Base-by-base conservation (phyloP, 2,329 filamentous ascomycete species). In the Botrytis aclada region DNA sequence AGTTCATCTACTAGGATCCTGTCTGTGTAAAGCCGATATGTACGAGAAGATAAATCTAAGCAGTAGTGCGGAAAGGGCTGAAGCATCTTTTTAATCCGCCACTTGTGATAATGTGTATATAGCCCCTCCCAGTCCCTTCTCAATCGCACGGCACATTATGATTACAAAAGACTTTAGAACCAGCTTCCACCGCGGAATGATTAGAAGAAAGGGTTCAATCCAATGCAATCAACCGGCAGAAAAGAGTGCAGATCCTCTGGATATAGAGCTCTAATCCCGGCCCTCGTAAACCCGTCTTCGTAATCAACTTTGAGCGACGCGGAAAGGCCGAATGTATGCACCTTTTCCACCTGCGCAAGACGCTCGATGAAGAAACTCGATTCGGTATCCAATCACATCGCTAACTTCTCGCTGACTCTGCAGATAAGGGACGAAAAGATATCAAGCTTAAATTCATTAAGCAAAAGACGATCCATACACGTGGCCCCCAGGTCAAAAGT, bases 311-410 rank as follows among this genome's bases (percentile, higher is more conserved):
- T 63, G 47, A 71, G 65, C 61, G 43, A 65, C 61, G 47, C 70
- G 70, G 70, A 29, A 71, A 66, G 47, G 39, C 70, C 70, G 70
- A 56, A 71, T 66, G 45, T 29, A 71, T 71, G 61, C 70, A 45
- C 47, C 70, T 58, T 66, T 47, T 58, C 65, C 58, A 25, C n/a
- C 29, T 39, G 41, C 43, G 39, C 41, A 39, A n/a, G 16, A 56
- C n/a, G n/a, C 61, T 34, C 25, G n/a, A 71, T 54, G 14, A 25
- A 66, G 69, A 22, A n/a, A 56, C n/a, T 65, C 51, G 70, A 71
- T 45, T 66, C 29, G 32, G 25, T 47, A 39, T 12, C 70, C 63
- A 72, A 72, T 71, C 22, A 37, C 20, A 34, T 8, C n/a, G n/a
- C 3, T 12, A 20, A 5, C 9, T 34, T 20, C 6, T 32, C 20